Evolutionary conservation across 2,329 filamentous ascomycete genomes (phyloP).

Genomic region (Periconia sp.): DNA sequence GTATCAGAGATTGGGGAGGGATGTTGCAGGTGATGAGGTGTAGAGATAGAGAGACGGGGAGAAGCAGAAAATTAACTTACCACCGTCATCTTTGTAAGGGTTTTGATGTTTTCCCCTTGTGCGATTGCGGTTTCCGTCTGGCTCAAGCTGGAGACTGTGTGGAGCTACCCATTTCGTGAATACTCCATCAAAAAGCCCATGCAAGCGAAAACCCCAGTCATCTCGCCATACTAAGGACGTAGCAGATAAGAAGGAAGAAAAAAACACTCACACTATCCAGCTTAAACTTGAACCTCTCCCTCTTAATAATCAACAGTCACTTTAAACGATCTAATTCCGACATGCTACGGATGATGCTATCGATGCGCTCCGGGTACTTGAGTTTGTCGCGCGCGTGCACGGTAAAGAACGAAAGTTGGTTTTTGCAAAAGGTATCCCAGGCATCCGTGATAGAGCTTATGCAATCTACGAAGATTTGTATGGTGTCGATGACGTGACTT

Average conservation of each 20-base stretch:
- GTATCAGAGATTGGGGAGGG: not conserved
- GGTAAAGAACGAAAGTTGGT: conserved; percentile 12
- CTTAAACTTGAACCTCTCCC: conserved; percentile 13
- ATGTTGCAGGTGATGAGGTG: not conserved
- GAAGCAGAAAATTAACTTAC: conserved; percentile 12
- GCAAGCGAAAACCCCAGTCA: too few relatives aligned
- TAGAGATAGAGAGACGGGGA: not conserved
- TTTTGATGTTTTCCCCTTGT: conserved; percentile 15
- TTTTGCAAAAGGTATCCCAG: conserved; percentile 14
- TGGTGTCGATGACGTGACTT: conserved; percentile 17
- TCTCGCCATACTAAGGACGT: too few relatives aligned
- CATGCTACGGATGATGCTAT: conserved; percentile 12
- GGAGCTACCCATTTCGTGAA: conserved; percentile 5
- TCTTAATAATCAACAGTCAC: conserved; percentile 8
- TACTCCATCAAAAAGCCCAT: too few relatives aligned
- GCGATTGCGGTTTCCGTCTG: conserved; percentile 15
- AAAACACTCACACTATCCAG: conserved; percentile 12
- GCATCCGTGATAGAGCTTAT: conserved; percentile 12
- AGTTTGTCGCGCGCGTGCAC: conserved; percentile 10
- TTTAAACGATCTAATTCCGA: conserved; percentile 13
- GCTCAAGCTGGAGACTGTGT: conserved; percentile 16
- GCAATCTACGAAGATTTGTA: conserved; percentile 16
- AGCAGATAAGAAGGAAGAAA: not conserved
- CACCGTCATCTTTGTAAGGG: conserved; percentile 17
- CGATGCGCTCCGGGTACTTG: conserved; percentile 9